Evolutionary conservation across 164 flowering plant species (phyloP).

Genomic region (Cinnamomum chago): DNA sequence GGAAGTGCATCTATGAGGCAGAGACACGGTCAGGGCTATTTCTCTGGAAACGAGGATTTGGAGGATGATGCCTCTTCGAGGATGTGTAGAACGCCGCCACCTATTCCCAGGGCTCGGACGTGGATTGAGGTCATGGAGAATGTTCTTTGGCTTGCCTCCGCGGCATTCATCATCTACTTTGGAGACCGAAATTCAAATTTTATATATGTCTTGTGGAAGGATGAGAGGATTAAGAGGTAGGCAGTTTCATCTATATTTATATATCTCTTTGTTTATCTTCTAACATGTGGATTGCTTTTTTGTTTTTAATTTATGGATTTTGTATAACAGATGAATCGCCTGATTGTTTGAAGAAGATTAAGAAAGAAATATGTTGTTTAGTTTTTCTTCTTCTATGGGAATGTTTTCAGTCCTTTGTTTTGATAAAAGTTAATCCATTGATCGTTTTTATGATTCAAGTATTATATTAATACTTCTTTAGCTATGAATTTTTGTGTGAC

Average conservation of each 20-base stretch:
- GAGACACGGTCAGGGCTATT: conserved; percentile 69
- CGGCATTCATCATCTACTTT: conserved; percentile 61
- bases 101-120: conserved; percentile 30
- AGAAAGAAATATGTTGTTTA: background rate
- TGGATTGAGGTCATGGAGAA: conserved; percentile 74
- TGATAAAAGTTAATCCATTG: background rate
- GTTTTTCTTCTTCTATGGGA: background rate
- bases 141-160: conserved; percentile 80
- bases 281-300: too few species aligned
- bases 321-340: background rate
- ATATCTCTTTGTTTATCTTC: too few species aligned
- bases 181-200: conserved; percentile 76
- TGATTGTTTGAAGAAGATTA: background rate
- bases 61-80: conserved; percentile 9
- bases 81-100: conserved; percentile 10
- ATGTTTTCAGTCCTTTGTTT: background rate
- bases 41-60: conserved; percentile 11
- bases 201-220: conserved; percentile 59
- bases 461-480: background rate
- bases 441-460: too few species aligned
- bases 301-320: too few species aligned
- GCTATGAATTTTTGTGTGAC: background rate
- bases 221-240: conserved; percentile 75
- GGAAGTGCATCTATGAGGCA: conserved; percentile 63
- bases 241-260: background rate